These are phyloP conservation scores for Aegilops longissima DNA, from an alignment of 176 grass and related monocot species.

Conservation along the genomic window DNA sequence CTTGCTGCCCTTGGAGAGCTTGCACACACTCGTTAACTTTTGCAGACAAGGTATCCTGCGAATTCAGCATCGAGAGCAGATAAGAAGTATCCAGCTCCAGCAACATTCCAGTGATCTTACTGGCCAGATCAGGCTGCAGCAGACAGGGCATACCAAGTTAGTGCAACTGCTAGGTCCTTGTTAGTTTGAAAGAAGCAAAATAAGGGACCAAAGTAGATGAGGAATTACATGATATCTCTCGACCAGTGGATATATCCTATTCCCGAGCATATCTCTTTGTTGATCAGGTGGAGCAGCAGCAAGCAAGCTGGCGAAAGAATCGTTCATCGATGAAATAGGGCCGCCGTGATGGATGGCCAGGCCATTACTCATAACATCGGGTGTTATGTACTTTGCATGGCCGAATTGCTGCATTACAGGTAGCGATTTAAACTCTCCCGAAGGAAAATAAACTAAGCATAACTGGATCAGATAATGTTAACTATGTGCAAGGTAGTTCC, in stretches of 20 bases:
- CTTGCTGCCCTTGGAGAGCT: slow-evolving; percentile 32
- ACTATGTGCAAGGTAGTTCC: background rate
- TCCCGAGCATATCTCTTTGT: slow-evolving; percentile 56
- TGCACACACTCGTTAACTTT: slow-evolving; percentile 62
- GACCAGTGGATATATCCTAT: slow-evolving; percentile 60
- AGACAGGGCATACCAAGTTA: background rate
- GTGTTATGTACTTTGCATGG: slow-evolving; percentile 50
- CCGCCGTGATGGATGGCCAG: slow-evolving; percentile 43
- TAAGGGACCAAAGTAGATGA: background rate
- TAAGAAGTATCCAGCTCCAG: slow-evolving; percentile 66
- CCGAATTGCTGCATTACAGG: slow-evolving; percentile 35
- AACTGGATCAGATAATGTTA: background rate
- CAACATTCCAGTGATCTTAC: slow-evolving; percentile 80
- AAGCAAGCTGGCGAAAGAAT: slow-evolving; percentile 43
- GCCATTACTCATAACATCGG: slow-evolving; percentile 40
- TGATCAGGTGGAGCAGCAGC: slow-evolving; percentile 34
- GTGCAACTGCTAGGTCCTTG: background rate
- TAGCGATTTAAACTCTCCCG: background rate
- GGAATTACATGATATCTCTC: slow-evolving; percentile 52
- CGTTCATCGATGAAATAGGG: slow-evolving; percentile 40
- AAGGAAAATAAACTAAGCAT: background rate
- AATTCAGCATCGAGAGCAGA: slow-evolving; percentile 33
- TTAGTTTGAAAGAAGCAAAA: background rate
- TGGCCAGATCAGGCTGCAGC: slow-evolving; percentile 51
- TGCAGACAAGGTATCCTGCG: slow-evolving; percentile 46